Conservation (phyloP, 306 rosid genomes). For the Carpinus viminea region DNA sequence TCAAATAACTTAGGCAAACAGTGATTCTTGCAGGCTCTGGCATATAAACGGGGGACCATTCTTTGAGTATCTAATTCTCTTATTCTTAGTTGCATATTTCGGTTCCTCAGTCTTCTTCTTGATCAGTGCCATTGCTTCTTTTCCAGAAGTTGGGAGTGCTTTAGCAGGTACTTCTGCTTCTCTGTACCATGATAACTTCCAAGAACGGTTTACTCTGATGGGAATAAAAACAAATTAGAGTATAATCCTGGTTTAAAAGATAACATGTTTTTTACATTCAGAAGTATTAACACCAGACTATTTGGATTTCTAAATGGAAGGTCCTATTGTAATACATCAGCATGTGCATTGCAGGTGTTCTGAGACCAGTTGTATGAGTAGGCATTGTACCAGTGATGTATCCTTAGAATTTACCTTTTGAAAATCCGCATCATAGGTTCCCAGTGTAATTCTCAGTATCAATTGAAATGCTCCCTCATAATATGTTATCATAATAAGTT, state of each 20-base stretch:
- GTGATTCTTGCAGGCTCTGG: not conserved
- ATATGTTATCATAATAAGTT: not conserved
- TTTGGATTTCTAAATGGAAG: not conserved
- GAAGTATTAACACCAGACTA: not conserved
- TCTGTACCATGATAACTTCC: not conserved
- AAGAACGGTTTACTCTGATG: not conserved
- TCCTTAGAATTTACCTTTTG: not conserved
- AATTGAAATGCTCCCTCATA: not conserved
- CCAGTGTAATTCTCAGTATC: not conserved
- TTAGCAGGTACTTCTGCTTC: not conserved
- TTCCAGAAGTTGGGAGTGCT: conserved; percentile 10
- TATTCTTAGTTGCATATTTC: conserved; percentile 4
- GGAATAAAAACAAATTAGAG: not conserved
- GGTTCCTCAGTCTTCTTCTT: conserved; percentile 13
- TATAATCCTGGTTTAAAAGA: not conserved
- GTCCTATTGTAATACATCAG: not conserved
- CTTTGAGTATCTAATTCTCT: conserved; percentile 9
- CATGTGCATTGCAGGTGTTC: not conserved
- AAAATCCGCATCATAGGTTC: not conserved
- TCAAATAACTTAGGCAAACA: not conserved
- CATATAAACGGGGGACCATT: conserved; percentile 5
- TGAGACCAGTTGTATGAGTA: not conserved
- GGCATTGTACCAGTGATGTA: not conserved
- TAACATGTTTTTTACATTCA: not conserved
- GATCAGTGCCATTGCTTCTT: conserved; percentile 1